phyloP scores from a whole-genome alignment of 116 monocot species.

The Papilionanthe hybrid region DNA sequence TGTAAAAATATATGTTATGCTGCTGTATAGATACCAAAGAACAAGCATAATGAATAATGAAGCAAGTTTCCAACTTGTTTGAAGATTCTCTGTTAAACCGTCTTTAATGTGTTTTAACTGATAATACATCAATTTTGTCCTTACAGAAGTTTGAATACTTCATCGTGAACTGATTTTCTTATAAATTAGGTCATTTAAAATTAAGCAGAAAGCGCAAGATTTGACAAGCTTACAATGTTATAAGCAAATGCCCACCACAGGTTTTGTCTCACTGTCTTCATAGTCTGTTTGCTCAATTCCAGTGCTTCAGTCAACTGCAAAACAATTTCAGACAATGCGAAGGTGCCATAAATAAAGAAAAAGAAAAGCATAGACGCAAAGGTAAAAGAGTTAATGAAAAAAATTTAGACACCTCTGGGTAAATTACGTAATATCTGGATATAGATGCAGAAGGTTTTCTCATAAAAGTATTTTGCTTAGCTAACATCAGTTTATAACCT shows the following conservation, averaged over 20 bases:
- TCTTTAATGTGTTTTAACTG: background rate
- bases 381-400: no score
- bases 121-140: background rate
- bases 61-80: background rate
- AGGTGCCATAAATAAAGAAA: background rate
- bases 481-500: background rate
- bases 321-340: constrained; percentile 3
- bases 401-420: background rate
- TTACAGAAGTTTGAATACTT: no score
- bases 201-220: background rate
- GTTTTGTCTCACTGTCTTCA: constrained; percentile 94
- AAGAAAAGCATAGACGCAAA: background rate
- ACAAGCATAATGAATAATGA: background rate
- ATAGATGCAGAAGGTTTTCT: background rate
- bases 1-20: constrained; percentile 14
- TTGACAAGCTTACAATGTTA: constrained; percentile 68
- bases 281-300: constrained; percentile 92
- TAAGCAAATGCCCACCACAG: constrained; percentile 99
- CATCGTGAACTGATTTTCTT: no score
- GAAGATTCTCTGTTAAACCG: background rate
- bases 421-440: background rate
- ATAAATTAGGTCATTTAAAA: background rate
- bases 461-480: background rate
- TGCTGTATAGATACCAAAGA: background rate
- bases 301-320: constrained; percentile 85